These are phyloP conservation scores for Ormosia semicastrata DNA, from an alignment of 306 rosid species.

Conservation along the genomic window DNA sequence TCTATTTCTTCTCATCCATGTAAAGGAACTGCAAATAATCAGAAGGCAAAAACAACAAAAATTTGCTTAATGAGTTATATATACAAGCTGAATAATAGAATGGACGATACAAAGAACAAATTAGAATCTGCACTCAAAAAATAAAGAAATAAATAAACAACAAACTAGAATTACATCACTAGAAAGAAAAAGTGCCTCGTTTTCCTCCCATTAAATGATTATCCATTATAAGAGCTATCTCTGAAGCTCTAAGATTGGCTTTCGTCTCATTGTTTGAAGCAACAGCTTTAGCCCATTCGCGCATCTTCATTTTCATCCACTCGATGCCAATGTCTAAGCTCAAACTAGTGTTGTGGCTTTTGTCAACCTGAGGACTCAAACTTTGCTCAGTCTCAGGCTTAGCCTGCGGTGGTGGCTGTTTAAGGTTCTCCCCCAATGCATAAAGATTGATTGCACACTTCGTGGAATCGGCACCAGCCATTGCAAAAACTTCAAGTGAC, in stretches of 20 bases:
- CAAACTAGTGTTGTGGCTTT: not conserved
- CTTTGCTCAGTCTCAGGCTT: not conserved
- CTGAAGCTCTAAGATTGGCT: conserved; percentile 25
- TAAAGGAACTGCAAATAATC: not conserved
- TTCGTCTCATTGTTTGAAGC: conserved; percentile 33
- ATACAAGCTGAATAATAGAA: not conserved
- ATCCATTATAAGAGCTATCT: conserved; percentile 34
- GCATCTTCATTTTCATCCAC: conserved; percentile 43
- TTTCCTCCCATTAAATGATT: not conserved
- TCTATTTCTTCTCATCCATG: too few species aligned
- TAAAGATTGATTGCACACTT: conserved; percentile 15
- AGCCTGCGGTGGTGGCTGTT: conserved; percentile 13
- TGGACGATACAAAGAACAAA: not conserved
- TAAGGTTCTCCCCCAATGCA: conserved; percentile 26
- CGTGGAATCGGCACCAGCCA: conserved; percentile 48
- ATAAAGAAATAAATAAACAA: not conserved
- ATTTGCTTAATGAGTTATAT: not conserved
- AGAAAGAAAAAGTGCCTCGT: not conserved
- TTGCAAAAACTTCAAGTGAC: conserved; percentile 50
- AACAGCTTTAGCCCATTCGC: conserved; percentile 53
- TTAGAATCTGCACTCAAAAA: too few species aligned
- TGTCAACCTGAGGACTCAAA: not conserved
- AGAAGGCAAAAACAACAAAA: not conserved
- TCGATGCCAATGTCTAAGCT: not conserved
- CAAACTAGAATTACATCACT: not conserved